Conservation (phyloP, 164 flowering plant species). For the Saururus chinensis region DNA sequence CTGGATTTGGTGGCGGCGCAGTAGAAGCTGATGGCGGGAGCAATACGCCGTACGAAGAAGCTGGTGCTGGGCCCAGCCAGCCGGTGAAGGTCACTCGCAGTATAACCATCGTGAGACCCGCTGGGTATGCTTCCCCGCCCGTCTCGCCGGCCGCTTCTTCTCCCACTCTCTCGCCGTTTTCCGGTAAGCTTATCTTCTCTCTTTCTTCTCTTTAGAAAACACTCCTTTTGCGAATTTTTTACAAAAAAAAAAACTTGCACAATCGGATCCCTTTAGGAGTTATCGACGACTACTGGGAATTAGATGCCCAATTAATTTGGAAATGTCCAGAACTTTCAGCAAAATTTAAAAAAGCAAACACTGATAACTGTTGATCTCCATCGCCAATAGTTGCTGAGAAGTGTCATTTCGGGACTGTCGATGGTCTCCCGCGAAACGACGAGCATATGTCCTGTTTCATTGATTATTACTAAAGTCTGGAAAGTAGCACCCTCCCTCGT, state of each 20-base stretch:
- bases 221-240: neutral
- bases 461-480: no score
- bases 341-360: no score
- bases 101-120: constrained; percentile 2
- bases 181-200: constrained; percentile 10
- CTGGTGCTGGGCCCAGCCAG: constrained; percentile 32
- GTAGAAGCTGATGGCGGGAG: constrained; percentile 19
- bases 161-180: constrained; percentile 39
- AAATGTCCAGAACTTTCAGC: no score
- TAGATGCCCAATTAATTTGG: no score
- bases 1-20: neutral
- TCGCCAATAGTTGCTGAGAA: no score
- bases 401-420: no score
- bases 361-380: no score
- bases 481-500: no score
- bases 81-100: constrained; percentile 45
- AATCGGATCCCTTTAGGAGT: neutral
- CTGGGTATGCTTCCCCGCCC: constrained; percentile 50
- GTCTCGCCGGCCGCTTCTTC: constrained; percentile 71
- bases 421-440: no score
- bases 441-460: no score
- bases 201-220: neutral
- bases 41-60: constrained; percentile 13
- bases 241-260: neutral
- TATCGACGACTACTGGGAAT: no score